phyloP scores from a whole-genome alignment of 805 yeast species.

The Metschnikowia orientalis region DNA sequence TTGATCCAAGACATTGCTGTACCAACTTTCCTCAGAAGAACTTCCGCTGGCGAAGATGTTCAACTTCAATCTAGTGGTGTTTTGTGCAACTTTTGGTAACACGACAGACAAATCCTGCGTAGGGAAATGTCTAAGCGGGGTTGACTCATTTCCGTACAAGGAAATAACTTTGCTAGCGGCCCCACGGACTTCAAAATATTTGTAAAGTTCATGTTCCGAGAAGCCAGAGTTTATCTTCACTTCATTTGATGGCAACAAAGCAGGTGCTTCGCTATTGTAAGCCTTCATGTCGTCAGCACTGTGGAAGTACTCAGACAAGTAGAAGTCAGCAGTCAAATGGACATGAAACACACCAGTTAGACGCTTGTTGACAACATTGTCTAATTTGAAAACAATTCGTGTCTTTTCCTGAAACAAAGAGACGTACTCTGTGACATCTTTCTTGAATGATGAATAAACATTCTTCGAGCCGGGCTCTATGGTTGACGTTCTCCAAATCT shows the following conservation, averaged over 20 bases:
- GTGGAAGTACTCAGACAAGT: constrained; percentile 16
- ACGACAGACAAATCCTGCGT: constrained; percentile 30
- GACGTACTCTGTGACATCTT: constrained; percentile 60
- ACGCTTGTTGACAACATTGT: constrained; percentile 49
- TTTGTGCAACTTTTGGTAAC: constrained; percentile 46
- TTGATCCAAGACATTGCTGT: constrained; percentile 52
- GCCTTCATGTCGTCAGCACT: too few species aligned
- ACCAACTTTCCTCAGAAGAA: constrained; percentile 84
- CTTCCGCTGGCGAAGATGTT: constrained; percentile 69
- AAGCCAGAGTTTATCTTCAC: constrained; percentile 1
- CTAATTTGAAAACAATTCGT: constrained; percentile 54
- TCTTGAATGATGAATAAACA: constrained; percentile 47
- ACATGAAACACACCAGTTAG: constrained; percentile 61
- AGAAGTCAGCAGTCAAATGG: constrained; percentile 49
- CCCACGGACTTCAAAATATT: constrained; percentile 26
- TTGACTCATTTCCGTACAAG: constrained; percentile 22
- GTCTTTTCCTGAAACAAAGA: constrained; percentile 44
- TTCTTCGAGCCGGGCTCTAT: constrained; percentile 49
- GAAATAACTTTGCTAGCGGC: constrained; percentile 41
- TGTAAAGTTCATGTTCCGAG: constrained; percentile 8
- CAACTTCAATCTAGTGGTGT: constrained; percentile 57
- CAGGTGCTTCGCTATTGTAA: constrained; percentile 16
- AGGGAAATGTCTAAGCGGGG: constrained; percentile 49
- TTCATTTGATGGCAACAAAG: constrained; percentile 1
- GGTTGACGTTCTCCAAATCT: constrained; percentile 76